Percentiles rank a stretch among this genome's conserved stretches.
These are phyloP conservation scores for Fusarium mexicanum DNA, from an alignment of 2,329 filamentous ascomycete species.

Conservation along the genomic window DNA sequence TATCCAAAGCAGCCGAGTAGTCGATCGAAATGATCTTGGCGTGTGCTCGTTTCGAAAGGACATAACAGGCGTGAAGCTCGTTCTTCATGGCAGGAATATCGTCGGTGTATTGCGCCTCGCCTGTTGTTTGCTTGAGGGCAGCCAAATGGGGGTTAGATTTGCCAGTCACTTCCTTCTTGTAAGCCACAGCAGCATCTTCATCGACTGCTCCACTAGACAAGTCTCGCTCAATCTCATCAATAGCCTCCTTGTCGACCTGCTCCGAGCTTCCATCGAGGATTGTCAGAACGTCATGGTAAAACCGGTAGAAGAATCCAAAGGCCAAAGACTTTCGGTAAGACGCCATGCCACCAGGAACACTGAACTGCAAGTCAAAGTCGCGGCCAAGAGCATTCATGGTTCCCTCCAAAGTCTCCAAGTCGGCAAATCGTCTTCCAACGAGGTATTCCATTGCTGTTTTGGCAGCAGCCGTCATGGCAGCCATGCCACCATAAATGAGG, in stretches of 20 bases:
- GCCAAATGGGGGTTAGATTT: conserved; percentile 89
- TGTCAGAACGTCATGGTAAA: conserved; percentile 88
- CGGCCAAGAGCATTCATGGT: conserved; percentile 88
- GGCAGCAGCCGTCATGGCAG: conserved; percentile 87
- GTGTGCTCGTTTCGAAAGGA: conserved; percentile 87
- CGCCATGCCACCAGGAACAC: conserved; percentile 96
- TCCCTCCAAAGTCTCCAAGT: conserved; percentile 85
- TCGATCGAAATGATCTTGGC: conserved; percentile 86
- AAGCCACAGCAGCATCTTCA: conserved; percentile 76
- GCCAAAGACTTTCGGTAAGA: conserved; percentile 93
- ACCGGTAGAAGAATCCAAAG: conserved; percentile 94
- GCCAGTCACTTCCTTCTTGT: conserved; percentile 84
- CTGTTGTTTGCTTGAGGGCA: conserved; percentile 91
- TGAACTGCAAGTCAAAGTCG: conserved; percentile 89
- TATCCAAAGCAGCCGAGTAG: conserved; percentile 76
- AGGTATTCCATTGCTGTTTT: conserved; percentile 80
- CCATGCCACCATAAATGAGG: conserved; percentile 95
- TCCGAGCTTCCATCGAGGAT: conserved; percentile 61
- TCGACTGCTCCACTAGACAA: conserved; percentile 86
- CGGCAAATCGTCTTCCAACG: conserved; percentile 79
- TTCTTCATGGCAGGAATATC: conserved; percentile 90
- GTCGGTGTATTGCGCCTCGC: conserved; percentile 95
- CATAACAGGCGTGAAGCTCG: conserved; percentile 87
- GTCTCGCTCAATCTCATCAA: conserved; percentile 84
- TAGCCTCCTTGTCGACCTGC: conserved; percentile 74